Percentiles rank a stretch among this genome's conserved stretches.
Evolutionary conservation across 768 basidiomycete species (phyloP).

Genomic region (Myochromella boudieri): DNA sequence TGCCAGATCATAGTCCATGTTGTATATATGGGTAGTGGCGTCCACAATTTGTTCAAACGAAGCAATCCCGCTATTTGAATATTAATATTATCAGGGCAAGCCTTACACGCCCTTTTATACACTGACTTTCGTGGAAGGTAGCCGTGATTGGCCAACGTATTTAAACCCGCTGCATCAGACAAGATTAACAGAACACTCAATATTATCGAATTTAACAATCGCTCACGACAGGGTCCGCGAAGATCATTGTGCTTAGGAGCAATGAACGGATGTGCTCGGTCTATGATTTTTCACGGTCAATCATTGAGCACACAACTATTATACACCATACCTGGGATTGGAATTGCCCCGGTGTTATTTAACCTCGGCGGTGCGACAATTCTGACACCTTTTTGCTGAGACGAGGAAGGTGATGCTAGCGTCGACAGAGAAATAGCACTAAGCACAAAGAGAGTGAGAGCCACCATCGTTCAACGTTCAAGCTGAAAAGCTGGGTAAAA

Average conservation of each 20-base stretch:
- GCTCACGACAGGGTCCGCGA: slow-evolving; percentile 17
- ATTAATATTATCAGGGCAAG: background rate
- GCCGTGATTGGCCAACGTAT: slow-evolving; percentile 18
- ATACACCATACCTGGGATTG: slow-evolving; percentile 10
- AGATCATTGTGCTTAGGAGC: slow-evolving; percentile 6
- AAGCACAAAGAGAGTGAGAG: background rate
- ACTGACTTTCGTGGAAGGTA: slow-evolving; percentile 17
- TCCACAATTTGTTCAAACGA: slow-evolving; percentile 15
- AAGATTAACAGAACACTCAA: background rate
- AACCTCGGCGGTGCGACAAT: slow-evolving; percentile 13
- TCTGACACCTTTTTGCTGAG: slow-evolving; percentile 4
- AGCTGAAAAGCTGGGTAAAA: background rate
- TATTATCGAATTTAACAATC: background rate
- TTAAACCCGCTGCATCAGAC: slow-evolving; percentile 11
- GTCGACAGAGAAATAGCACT: slow-evolving; percentile 4
- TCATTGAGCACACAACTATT: background rate
- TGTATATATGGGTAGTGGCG: slow-evolving; percentile 8
- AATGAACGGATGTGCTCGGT: slow-evolving; percentile 10
- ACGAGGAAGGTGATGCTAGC: background rate
- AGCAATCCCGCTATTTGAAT: slow-evolving; percentile 10
- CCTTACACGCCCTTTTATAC: background rate
- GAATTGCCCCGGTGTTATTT: slow-evolving; percentile 5
- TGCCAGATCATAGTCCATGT: slow-evolving; percentile 17
- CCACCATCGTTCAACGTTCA: slow-evolving; percentile 1
- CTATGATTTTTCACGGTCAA: background rate